Conservation (phyloP, 768 basidiomycete genomes). For the Kondoa subrosea region DNA sequence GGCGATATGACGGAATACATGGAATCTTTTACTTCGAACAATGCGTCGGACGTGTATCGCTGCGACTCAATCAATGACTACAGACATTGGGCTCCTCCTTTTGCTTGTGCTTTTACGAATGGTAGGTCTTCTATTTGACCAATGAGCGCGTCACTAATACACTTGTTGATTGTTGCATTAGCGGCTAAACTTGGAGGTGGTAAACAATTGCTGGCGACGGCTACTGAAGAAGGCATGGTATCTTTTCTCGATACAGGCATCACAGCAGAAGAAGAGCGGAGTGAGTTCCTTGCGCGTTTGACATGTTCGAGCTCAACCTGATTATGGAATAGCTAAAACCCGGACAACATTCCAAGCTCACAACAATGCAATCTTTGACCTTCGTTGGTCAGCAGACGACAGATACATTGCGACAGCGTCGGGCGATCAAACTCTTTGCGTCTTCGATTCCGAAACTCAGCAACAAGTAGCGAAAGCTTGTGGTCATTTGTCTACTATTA, state of each 20-base stretch:
- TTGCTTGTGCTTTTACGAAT: constrained; percentile 25
- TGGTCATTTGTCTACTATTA: constrained; percentile 28
- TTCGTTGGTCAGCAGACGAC: constrained; percentile 29
- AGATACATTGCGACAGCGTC: constrained; percentile 26
- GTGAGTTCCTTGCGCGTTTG: background rate
- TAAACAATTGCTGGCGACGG: constrained; percentile 22
- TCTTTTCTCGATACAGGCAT: constrained; percentile 23
- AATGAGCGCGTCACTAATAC: background rate
- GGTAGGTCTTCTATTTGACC: constrained; percentile 14
- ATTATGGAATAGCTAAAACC: constrained; percentile 7
- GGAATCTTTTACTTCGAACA: constrained; percentile 19
- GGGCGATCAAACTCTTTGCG: constrained; percentile 26
- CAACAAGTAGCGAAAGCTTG: constrained; percentile 15
- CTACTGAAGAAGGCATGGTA: constrained; percentile 27
- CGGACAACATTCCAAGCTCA: constrained; percentile 23
- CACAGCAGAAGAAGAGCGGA: constrained; percentile 19
- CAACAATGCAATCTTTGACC: constrained; percentile 30
- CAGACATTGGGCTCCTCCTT: constrained; percentile 26
- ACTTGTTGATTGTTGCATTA: background rate
- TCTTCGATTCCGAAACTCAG: constrained; percentile 25
- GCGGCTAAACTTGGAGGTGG: constrained; percentile 26
- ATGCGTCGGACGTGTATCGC: constrained; percentile 22
- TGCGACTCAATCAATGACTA: constrained; percentile 13
- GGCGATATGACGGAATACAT: constrained; percentile 3
- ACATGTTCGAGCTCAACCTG: background rate